Evolutionary conservation across 2,329 filamentous ascomycete species (phyloP).

Genomic region (Byssoonygena ceratinophila): DNA sequence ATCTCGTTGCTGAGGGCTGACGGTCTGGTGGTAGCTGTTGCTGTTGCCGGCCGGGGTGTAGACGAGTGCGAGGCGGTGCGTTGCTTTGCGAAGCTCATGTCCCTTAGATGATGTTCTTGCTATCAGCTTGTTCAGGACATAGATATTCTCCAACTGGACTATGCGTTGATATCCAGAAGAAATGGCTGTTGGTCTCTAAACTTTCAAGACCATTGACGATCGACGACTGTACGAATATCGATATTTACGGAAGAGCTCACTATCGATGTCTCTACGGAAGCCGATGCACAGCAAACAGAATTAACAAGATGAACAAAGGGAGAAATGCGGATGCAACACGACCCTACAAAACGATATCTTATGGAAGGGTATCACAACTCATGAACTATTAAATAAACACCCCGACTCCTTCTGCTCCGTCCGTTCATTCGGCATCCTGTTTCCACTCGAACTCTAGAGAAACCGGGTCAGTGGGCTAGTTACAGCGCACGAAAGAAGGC

Average conservation of each 20-base stretch:
- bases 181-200: not conserved
- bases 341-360: not conserved
- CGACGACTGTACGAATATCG: not conserved
- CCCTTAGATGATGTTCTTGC: not conserved
- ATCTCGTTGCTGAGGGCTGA: not conserved
- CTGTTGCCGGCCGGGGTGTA: not conserved
- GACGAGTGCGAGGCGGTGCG: constrained; percentile 8
- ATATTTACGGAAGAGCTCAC: not conserved
- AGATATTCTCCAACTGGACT: not conserved
- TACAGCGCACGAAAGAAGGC: no score
- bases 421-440: constrained; percentile 25
- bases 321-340: no score
- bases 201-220: not conserved
- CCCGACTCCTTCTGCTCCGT: not conserved
- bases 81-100: constrained; percentile 3
- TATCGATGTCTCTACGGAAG: no score
- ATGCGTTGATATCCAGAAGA: not conserved
- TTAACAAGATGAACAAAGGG: not conserved
- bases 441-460: constrained; percentile 46
- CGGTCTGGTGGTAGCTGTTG: not conserved
- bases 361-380: constrained; percentile 5
- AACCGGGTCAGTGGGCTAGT: constrained; percentile 11
- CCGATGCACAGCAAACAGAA: not conserved
- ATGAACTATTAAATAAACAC: not conserved
- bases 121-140: not conserved